Conservation (phyloP, 352 stramenopile genomes). For the Globisporangium heterothallicum region DNA sequence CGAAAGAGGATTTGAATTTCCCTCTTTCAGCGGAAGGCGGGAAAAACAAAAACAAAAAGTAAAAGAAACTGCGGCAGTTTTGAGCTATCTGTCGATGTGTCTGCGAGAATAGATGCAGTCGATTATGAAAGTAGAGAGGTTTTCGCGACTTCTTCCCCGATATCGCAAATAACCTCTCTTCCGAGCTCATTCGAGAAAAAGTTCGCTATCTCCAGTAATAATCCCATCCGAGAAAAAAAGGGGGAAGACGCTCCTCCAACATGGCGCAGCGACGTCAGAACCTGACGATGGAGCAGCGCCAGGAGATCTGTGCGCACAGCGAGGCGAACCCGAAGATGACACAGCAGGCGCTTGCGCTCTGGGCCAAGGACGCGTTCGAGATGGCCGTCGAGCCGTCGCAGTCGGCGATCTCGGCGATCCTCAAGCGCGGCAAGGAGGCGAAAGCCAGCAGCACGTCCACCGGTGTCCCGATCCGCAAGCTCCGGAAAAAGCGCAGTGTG, state of each 20-base stretch:
- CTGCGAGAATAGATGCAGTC: no score
- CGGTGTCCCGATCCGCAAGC: conserved; percentile 49
- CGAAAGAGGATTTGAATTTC: background rate
- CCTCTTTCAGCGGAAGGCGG: background rate
- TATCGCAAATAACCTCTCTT: background rate
- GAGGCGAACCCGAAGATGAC: conserved; percentile 12
- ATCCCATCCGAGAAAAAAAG: background rate
- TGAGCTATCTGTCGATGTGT: no score
- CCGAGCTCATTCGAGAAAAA: background rate
- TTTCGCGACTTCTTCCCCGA: background rate
- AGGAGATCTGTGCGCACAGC: conserved; percentile 9
- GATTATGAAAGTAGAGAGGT: background rate
- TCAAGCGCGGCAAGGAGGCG: conserved; percentile 4
- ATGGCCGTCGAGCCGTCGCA: conserved; percentile 11
- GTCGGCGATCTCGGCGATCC: conserved; percentile 12
- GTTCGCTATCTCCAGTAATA: background rate
- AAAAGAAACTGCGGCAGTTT: no score
- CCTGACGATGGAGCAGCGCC: conserved; percentile 5
- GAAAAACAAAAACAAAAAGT: no score
- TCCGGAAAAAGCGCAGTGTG: conserved; percentile 21
- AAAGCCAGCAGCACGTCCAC: background rate
- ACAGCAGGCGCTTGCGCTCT: conserved; percentile 10
- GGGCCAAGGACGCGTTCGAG: conserved; percentile 10
- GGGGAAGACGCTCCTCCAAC: background rate
- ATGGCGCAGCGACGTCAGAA: background rate